These are phyloP conservation scores for Erysimum cheiri DNA, from an alignment of 441 rosid species.

Conservation along the genomic window DNA sequence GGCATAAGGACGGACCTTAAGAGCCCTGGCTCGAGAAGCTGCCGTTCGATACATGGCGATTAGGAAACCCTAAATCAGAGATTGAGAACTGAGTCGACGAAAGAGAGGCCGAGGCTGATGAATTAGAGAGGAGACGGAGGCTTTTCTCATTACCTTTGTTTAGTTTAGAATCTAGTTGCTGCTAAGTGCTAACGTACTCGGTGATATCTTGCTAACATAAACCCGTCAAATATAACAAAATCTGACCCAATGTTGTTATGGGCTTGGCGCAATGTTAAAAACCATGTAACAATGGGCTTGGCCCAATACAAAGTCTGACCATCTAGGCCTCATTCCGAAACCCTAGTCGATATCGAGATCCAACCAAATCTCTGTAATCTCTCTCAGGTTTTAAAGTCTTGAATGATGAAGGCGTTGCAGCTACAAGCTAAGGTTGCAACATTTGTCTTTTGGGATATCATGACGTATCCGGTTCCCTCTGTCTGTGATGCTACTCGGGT, in stretches of 20 bases:
- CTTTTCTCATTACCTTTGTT: conserved; percentile 5
- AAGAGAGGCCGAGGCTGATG: conserved; percentile 35
- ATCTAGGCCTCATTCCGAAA: no score
- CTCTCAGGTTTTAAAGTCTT: no score
- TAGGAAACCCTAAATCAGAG: conserved; percentile 39
- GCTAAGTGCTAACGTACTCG: neutral
- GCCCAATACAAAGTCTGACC: no score
- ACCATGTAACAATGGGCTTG: no score
- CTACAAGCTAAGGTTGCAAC: fast-evolving
- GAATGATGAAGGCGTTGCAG: no score
- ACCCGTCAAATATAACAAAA: neutral
- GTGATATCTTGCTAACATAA: neutral
- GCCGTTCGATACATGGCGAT: conserved; percentile 46
- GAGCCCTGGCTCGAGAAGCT: conserved; percentile 43
- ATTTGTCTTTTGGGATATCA: no score
- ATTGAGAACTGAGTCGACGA: conserved; percentile 30
- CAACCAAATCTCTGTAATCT: no score
- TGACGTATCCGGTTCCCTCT: fast-evolving
- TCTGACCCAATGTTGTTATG: neutral
- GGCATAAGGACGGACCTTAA: conserved; percentile 30
- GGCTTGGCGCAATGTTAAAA: conserved; percentile 1
- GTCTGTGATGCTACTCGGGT: no score
- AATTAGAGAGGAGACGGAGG: conserved; percentile 16
- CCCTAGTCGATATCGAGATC: no score
- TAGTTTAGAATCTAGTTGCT: conserved; percentile 12